A percentile compares a stretch with the other conserved stretches of the same genome.
phyloP scores from a whole-genome alignment of 768 basidiomycete genomes.

The Flagelloscypha sp. region DNA sequence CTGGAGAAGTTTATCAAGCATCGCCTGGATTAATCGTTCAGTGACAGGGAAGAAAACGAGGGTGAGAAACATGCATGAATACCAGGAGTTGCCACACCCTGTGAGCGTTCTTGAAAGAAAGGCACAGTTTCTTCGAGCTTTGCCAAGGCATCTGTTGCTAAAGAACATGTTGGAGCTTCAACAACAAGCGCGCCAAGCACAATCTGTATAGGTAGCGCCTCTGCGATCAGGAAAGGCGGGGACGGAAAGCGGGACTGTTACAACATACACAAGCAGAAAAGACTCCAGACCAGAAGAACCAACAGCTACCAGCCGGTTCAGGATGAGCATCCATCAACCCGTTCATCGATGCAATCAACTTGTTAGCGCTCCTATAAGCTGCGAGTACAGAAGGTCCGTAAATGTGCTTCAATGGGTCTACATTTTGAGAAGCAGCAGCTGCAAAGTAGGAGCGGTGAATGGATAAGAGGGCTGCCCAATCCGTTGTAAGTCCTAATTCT shows the following conservation, averaged over 20 bases:
- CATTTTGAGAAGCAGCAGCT: constrained; percentile 33
- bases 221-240: too few relatives aligned
- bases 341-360: constrained; percentile 31
- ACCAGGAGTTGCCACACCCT: constrained; percentile 31
- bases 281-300: constrained; percentile 46
- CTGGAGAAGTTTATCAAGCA: constrained; percentile 27
- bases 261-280: constrained; percentile 41
- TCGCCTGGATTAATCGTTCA: constrained; percentile 17
- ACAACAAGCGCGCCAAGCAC: constrained; percentile 38
- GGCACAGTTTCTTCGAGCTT: constrained; percentile 29
- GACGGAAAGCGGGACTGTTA: background rate
- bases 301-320: constrained; percentile 22
- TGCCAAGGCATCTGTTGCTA: constrained; percentile 30
- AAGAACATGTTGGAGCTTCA: constrained; percentile 34
- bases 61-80: constrained; percentile 5
- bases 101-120: constrained; percentile 36
- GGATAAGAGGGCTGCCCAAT: constrained; percentile 31
- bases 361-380: constrained; percentile 33
- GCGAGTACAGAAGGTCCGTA: constrained; percentile 39
- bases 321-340: constrained; percentile 30
- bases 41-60: background rate
- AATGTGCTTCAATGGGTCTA: constrained; percentile 35
- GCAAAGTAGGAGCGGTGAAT: constrained; percentile 44
- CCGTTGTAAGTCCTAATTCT: too few relatives aligned
- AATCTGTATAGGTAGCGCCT: constrained; percentile 20